Base-by-base conservation (phyloP, 2,329 filamentous ascomycete species). In the Cladophialophora yegresii region DNA sequence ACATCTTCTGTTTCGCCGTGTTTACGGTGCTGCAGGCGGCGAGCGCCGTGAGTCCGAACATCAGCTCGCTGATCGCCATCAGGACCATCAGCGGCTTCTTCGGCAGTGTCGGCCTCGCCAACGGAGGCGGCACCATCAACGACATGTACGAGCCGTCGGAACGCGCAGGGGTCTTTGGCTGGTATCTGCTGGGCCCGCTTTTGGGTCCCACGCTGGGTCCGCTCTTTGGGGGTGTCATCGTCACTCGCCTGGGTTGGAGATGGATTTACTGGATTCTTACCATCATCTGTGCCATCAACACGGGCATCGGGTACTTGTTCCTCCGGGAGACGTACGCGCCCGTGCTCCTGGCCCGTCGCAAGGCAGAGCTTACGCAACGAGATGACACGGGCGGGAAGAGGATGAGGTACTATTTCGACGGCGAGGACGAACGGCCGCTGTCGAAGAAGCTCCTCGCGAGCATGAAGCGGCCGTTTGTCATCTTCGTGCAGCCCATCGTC, bases 1-100 rank as follows among this genome's bases (percentile, higher is more conserved):
- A 87, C 60, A 76, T 91, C 69, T 87, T 89, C 75, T 86, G 85
- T 55, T 82, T 90, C 63, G 85, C 83, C 6, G 82, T 85, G 53
- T 89, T 86, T 10, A 85, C 85, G 3, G 83, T 82, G 8, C 70
- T 83, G 12, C 80, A 83, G 58, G 79, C 82, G 28, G 81, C 80
- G 0, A 75, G 77, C 6, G 81, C 80, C 0, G 71, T 83, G 51
- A 75, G 76, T 12, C 82, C 81, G 1, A 83, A 83, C 62, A 78
- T 82, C 20, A 75, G 62, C 20, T 75, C 74, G 1, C 67, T 83
- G 13, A 79, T 83, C 45, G 75, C 74, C 1, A 73, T 82, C 49
- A 74, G 81, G 43, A 80, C 79, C 2, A 63, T 83, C 3, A 71
- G 78, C 2, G 81, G 81, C 4, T 82, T 83, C 72, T 83, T 82